A percentile compares a stretch with the other conserved stretches of the same genome.
Evolutionary conservation across 164 flowering plant genomes (phyloP).

Genomic region (Taxillus chinensis): DNA sequence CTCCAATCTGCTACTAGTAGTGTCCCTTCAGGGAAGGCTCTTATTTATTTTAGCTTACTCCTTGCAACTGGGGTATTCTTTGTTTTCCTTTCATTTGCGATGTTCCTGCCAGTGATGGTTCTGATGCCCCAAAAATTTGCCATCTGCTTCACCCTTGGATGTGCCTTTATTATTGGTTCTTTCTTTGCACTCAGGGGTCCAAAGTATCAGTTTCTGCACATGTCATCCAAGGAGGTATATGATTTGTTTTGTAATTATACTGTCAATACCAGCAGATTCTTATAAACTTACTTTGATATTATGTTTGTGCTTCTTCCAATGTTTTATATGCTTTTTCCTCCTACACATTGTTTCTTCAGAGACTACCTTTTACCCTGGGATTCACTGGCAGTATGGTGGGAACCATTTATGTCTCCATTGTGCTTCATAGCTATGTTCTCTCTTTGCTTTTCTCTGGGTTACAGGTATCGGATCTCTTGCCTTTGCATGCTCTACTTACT

Average conservation of each 20-base stretch:
- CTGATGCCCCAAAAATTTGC: conserved; percentile 97
- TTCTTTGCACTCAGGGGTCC: conserved; percentile 91
- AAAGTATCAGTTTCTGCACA: conserved; percentile 78
- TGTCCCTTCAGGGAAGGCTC: conserved; percentile 84
- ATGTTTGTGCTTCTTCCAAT: not conserved
- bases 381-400: conserved; percentile 82
- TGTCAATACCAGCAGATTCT: not conserved
- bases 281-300: not conserved
- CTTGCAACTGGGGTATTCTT: conserved; percentile 84
- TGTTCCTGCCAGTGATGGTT: conserved; percentile 97
- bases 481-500: not conserved
- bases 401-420: conserved; percentile 92
- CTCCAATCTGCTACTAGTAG: conserved; percentile 76
- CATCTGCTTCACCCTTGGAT: conserved; percentile 86
- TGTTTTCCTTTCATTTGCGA: conserved; percentile 82
- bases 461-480: conserved; percentile 43
- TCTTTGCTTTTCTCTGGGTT: conserved; percentile 79
- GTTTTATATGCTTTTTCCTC: not conserved
- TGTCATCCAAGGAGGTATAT: conserved; percentile 83
- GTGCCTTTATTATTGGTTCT: conserved; percentile 72
- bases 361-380: conserved; percentile 82
- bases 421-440: conserved; percentile 85
- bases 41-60: conserved; percentile 83
- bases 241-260: not conserved
- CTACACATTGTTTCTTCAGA: conserved; percentile 30